A percentile compares a stretch with the other conserved stretches of the same genome.
These are phyloP conservation scores for Boletus sp. DNA, from an alignment of 768 basidiomycete species.

Conservation along the genomic window DNA sequence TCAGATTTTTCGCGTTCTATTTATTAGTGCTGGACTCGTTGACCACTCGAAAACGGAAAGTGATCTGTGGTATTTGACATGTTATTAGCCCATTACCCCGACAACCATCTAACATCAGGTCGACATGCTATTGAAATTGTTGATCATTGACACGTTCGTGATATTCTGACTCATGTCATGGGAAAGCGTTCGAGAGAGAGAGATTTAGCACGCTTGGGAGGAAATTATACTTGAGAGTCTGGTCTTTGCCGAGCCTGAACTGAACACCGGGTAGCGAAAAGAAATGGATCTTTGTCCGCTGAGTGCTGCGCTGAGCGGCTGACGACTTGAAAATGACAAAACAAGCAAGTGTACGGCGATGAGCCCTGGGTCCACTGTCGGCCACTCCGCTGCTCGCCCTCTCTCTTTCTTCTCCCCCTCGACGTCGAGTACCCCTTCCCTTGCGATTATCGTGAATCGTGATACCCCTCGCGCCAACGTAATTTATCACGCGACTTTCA, in stretches of 20 bases:
- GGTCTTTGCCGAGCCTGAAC: not conserved
- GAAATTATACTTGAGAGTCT: not conserved
- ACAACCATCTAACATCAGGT: no score
- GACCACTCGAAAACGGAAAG: not conserved
- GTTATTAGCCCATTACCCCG: not conserved
- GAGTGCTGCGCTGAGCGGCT: slow-evolving; percentile 13
- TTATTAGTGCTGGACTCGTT: not conserved
- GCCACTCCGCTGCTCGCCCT: not conserved
- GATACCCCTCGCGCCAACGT: slow-evolving; percentile 8
- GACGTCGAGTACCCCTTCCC: slow-evolving; percentile 2
- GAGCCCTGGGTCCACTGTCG: slow-evolving; percentile 12
- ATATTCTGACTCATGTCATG: not conserved
- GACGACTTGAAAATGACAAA: slow-evolving; percentile 31
- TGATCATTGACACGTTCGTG: not conserved
- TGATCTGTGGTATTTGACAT: not conserved
- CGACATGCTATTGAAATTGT: slow-evolving; percentile 5
- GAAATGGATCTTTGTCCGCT: not conserved
- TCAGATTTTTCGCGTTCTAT: not conserved
- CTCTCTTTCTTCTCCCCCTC: slow-evolving; percentile 6
- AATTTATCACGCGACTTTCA: slow-evolving; percentile 13
- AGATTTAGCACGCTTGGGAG: no score
- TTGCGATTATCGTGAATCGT: not conserved
- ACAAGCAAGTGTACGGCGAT: slow-evolving; percentile 19
- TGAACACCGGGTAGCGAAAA: not conserved
- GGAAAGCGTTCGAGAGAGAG: no score